A percentile compares a stretch with the other conserved stretches of the same genome.
phyloP scores from a whole-genome alignment of 148 eudicot species.

The Dianthus caryophyllus region DNA sequence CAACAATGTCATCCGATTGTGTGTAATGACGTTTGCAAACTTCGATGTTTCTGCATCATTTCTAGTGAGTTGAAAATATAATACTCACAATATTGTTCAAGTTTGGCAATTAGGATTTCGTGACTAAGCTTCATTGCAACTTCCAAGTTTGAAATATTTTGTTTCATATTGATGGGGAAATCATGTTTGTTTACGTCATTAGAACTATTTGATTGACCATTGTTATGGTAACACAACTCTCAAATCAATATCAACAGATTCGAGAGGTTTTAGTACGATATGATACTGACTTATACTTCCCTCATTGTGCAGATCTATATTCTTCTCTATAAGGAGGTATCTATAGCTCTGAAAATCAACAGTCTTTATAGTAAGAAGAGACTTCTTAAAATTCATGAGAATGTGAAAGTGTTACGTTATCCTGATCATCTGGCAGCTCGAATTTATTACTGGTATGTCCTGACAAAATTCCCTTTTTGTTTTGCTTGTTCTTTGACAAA shows the following conservation, averaged over 20 bases:
- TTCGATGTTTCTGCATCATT: not conserved
- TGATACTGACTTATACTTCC: slow-evolving; percentile 11
- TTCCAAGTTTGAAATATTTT: not conserved
- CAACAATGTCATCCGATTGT: not conserved
- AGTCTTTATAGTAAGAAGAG: slow-evolving; percentile 85
- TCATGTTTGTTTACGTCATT: slow-evolving; percentile 3
- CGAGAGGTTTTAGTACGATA: not conserved
- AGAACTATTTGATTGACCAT: not conserved
- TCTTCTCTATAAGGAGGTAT: slow-evolving; percentile 93
- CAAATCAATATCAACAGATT: not conserved
- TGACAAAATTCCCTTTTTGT: not conserved
- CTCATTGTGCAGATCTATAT: slow-evolving; percentile 67
- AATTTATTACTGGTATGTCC: slow-evolving; percentile 67
- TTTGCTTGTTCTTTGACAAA: slow-evolving; percentile 3
- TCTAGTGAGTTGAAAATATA: not conserved
- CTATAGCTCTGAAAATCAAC: slow-evolving; percentile 88
- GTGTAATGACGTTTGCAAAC: not conserved
- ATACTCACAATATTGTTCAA: not conserved
- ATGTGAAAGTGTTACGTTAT: slow-evolving; percentile 84
- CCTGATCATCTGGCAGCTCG: slow-evolving; percentile 92
- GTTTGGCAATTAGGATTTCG: not conserved
- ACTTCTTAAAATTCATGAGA: slow-evolving; percentile 86
- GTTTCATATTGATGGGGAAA: not conserved
- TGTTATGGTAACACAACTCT: not conserved
- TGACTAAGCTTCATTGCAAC: not conserved